A percentile compares a stretch with the other conserved stretches of the same genome.
phyloP scores from a whole-genome alignment of 805 yeast genomes.

The Yarrowia yakushimensis region DNA sequence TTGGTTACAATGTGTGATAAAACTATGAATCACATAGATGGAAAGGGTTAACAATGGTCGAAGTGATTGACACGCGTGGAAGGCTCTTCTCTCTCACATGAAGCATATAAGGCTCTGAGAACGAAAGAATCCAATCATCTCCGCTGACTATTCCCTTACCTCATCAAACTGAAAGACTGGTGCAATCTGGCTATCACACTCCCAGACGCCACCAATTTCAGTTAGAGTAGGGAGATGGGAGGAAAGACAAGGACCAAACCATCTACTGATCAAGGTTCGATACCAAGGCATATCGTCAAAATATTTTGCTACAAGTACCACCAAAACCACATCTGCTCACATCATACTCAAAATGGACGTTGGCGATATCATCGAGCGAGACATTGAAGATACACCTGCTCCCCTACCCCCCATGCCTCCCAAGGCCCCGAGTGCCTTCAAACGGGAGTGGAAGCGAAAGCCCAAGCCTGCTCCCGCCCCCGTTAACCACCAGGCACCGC shows the following conservation, averaged over 20 bases:
- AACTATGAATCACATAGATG: too few species aligned
- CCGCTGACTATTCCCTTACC: too few species aligned
- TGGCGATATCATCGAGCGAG: conserved; percentile 64
- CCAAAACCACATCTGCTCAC: background rate
- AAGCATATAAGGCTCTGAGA: too few species aligned
- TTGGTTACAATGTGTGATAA: too few species aligned
- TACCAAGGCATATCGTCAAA: conserved; percentile 4
- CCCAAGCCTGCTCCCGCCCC: conserved; percentile 5
- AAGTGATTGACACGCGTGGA: too few species aligned
- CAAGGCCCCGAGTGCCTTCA: conserved; percentile 22
- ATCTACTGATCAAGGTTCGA: conserved; percentile 8
- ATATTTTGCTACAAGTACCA: background rate
- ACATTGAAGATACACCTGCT: conserved; percentile 23
- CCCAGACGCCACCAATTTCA: background rate
- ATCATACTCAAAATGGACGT: conserved; percentile 32
- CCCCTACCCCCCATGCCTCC: conserved; percentile 26
- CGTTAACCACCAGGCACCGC: background rate
- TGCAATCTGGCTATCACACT: background rate
- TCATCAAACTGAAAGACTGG: too few species aligned
- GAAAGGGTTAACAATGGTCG: too few species aligned
- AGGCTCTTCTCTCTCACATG: too few species aligned
- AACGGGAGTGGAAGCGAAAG: conserved; percentile 3
- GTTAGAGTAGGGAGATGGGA: background rate
- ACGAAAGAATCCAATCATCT: too few species aligned
- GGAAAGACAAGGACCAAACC: background rate